Percentiles rank a stretch among this genome's conserved stretches.
Evolutionary conservation across 225 moss, liverwort and hornwort species (phyloP).

Genomic region (Polytrichum formosum): DNA sequence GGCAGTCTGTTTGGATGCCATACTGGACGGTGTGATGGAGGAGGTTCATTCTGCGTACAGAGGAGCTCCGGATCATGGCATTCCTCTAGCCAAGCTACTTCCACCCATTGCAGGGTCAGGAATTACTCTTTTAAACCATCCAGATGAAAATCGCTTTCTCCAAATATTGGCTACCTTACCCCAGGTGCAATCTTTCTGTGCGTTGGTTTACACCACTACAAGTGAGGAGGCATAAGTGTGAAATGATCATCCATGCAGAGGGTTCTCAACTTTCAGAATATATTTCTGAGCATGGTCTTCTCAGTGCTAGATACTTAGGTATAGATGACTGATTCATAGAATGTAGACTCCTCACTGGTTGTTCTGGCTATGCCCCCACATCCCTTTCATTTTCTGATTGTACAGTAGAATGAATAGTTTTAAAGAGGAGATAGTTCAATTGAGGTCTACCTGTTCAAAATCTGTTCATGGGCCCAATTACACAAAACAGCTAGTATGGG

Average conservation of each 20-base stretch:
- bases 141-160: conserved; percentile 81
- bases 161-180: conserved; percentile 78
- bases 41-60: conserved; percentile 76
- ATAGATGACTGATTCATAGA: no score
- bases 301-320: no score
- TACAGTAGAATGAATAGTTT: no score
- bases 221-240: conserved; percentile 39
- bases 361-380: no score
- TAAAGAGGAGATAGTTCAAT: no score
- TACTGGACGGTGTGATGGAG: conserved; percentile 81
- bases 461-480: no score
- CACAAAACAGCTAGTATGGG: no score
- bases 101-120: conserved; percentile 91
- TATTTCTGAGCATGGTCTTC: no score
- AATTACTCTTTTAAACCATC: conserved; percentile 72
- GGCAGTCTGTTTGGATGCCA: conserved; percentile 66
- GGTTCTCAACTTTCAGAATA: no score
- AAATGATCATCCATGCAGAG: conserved; percentile 16
- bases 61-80: conserved; percentile 67
- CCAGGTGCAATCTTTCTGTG: conserved; percentile 87
- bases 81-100: conserved; percentile 89
- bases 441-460: no score
- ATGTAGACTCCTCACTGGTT: no score
- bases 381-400: no score
- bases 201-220: conserved; percentile 78